Conservation (phyloP, 257 asterid species). For the Ehretia macrophylla region DNA sequence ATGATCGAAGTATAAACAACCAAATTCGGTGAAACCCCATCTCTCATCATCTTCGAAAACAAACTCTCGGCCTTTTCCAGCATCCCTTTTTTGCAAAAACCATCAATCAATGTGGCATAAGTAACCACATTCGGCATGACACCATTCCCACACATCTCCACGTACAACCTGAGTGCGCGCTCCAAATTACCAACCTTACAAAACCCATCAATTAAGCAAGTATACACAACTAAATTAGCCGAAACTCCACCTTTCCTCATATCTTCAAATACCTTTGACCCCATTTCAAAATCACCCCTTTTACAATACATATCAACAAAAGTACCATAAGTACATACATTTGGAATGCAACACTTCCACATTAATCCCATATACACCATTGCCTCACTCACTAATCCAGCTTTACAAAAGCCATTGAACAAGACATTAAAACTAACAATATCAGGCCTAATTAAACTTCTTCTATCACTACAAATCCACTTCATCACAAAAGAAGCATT, state of each 20-base stretch:
- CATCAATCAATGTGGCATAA: conserved; percentile 14
- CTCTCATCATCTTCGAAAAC: conserved; percentile 13
- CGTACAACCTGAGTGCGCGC: conserved; percentile 10
- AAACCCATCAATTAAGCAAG: conserved; percentile 16
- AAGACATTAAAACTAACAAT: conserved; percentile 13
- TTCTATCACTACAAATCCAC: conserved; percentile 1
- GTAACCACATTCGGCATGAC: conserved; percentile 9
- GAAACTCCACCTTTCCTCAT: conserved; percentile 9
- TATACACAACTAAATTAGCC: conserved; percentile 3
- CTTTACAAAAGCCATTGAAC: conserved; percentile 16
- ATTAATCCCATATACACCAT: conserved; percentile 14
- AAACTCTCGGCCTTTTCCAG: conserved; percentile 10
- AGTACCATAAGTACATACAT: conserved; percentile 10
- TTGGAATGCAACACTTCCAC: conserved; percentile 16
- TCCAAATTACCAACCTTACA: conserved; percentile 18
- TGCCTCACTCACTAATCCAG: conserved; percentile 2
- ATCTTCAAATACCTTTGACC: conserved; percentile 2
- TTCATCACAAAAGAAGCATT: conserved; percentile 14
- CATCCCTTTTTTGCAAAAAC: conserved; percentile 11
- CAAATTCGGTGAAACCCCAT: conserved; percentile 15
- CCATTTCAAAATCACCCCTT: conserved; percentile 1
- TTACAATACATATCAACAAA: conserved; percentile 15
- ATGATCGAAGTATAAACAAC: conserved; percentile 19
- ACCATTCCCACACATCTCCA: conserved; percentile 7
- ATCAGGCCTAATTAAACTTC: conserved; percentile 12